phyloP scores from a whole-genome alignment of 2,329 filamentous ascomycete species.

The Periglandula ipomoeae region DNA sequence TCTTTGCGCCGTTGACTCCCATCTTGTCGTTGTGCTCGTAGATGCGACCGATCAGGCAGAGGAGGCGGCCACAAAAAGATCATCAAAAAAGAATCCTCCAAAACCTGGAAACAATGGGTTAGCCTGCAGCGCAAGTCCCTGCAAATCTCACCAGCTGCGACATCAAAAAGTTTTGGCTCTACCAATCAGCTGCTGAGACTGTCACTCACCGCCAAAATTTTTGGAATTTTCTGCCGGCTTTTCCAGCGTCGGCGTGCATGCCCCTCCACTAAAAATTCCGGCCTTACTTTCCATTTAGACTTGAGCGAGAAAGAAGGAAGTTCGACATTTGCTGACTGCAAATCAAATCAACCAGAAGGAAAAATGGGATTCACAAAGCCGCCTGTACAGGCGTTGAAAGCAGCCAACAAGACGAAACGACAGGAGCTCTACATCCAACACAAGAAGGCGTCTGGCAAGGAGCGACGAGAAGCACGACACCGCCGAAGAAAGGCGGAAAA shows the following conservation, averaged over 20 bases:
- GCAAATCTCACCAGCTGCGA: background rate
- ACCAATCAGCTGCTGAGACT: constrained; percentile 14
- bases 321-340: background rate
- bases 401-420: constrained; percentile 71
- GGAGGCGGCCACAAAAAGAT: background rate
- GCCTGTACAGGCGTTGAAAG: constrained; percentile 30
- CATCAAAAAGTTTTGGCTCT: constrained; percentile 6
- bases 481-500: constrained; percentile 76
- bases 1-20: constrained; percentile 42
- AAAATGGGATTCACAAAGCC: constrained; percentile 27
- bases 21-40: constrained; percentile 21
- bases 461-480: constrained; percentile 68
- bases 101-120: background rate
- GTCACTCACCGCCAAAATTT: constrained; percentile 30
- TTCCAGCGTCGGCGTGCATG: background rate
- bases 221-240: constrained; percentile 23
- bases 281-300: background rate
- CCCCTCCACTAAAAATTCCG: constrained; percentile 13
- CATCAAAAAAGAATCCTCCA: background rate
- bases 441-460: constrained; percentile 67
- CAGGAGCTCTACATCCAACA: constrained; percentile 69
- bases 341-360: background rate
- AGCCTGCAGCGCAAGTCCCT: background rate
- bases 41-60: background rate
- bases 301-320: background rate